These are phyloP conservation scores for Sugiyamaella marilandica DNA, from an alignment of 805 yeast genomes.

Conservation along the genomic window DNA sequence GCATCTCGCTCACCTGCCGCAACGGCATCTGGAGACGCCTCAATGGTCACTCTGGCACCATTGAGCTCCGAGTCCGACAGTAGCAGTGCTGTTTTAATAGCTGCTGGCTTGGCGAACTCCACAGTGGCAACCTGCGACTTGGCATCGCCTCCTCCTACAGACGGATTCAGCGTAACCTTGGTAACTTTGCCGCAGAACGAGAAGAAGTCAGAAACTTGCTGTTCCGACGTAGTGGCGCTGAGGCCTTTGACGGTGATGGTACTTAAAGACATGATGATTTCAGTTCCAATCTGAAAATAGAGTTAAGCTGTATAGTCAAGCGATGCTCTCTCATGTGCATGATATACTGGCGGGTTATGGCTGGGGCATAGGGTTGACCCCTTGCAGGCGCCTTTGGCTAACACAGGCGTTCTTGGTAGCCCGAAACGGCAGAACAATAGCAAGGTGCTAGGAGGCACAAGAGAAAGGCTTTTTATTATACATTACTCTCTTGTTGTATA, in stretches of 20 bases:
- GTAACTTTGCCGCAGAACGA: constrained; percentile 63
- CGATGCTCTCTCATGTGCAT: not conserved
- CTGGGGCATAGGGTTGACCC: no score
- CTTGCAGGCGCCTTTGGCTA: no score
- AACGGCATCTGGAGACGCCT: constrained; percentile 30
- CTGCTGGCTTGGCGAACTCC: constrained; percentile 51
- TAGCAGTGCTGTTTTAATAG: constrained; percentile 65
- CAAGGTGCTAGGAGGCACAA: not conserved
- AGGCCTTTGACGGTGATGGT: constrained; percentile 54
- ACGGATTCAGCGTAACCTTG: constrained; percentile 20
- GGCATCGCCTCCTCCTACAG: constrained; percentile 26
- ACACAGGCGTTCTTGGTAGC: not conserved
- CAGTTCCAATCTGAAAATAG: no score
- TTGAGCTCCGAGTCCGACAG: constrained; percentile 71
- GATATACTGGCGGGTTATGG: no score
- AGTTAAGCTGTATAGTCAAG: not conserved
- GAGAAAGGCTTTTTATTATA: no score
- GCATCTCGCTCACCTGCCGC: constrained; percentile 17
- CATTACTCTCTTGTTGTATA: no score
- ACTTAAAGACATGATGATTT: constrained; percentile 6
- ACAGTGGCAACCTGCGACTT: constrained; percentile 44
- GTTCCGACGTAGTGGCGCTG: constrained; percentile 44
- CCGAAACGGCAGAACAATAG: not conserved
- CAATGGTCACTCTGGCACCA: constrained; percentile 49
- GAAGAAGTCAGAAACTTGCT: constrained; percentile 60